Conservation (phyloP, 2,329 filamentous ascomycete genomes). For the Elsinoe necatrix region DNA sequence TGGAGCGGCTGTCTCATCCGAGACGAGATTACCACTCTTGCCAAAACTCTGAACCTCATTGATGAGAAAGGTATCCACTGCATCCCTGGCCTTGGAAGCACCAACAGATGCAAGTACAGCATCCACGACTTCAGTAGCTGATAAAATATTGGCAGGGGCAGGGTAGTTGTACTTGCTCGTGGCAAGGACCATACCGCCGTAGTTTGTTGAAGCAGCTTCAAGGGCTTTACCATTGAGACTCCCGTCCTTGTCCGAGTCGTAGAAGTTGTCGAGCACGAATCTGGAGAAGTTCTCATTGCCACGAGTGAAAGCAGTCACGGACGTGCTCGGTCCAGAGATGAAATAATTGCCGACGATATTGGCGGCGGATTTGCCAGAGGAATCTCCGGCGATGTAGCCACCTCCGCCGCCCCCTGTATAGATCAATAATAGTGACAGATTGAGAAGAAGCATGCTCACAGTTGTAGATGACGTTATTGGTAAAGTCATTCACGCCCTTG, state of each 20-base stretch:
- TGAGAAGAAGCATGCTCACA: background rate
- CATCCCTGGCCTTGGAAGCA: slow-evolving; percentile 1
- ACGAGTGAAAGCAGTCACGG: slow-evolving; percentile 3
- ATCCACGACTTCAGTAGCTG: slow-evolving; percentile 2
- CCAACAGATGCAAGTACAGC: background rate
- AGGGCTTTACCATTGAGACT: slow-evolving; percentile 2
- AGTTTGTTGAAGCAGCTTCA: background rate
- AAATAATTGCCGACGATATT: slow-evolving; percentile 12
- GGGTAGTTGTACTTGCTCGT: slow-evolving; percentile 5
- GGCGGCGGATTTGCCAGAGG: slow-evolving; percentile 3
- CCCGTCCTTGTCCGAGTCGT: slow-evolving; percentile 9
- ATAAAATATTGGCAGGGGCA: background rate
- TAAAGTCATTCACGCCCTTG: slow-evolving; percentile 9
- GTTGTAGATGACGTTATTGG: slow-evolving; percentile 12
- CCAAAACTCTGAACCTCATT: slow-evolving; percentile 8
- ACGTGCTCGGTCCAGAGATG: slow-evolving; percentile 6
- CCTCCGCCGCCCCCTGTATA: background rate
- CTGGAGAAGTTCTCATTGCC: slow-evolving; percentile 11
- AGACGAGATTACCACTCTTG: slow-evolving; percentile 7
- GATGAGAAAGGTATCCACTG: slow-evolving; percentile 5
- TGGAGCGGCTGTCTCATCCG: slow-evolving; percentile 7
- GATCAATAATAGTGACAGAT: background rate
- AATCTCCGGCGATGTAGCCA: slow-evolving; percentile 10
- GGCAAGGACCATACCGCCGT: slow-evolving; percentile 7
- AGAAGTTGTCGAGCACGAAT: slow-evolving; percentile 11